Conservation (phyloP, 2,329 filamentous ascomycete genomes). For the Penicillium sp. region DNA sequence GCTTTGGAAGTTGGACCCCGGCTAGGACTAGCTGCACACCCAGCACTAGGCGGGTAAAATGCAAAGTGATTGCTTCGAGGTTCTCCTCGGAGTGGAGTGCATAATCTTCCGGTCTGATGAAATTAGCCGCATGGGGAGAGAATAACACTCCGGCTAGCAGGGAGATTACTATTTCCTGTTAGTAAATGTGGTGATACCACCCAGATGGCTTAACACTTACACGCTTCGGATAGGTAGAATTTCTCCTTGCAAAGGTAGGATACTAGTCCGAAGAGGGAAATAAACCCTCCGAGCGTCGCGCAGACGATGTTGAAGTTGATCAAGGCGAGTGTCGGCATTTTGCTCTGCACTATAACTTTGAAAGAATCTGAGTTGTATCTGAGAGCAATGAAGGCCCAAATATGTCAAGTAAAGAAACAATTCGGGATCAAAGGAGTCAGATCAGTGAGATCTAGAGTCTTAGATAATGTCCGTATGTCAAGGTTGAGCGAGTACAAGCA, state of each 20-base stretch:
- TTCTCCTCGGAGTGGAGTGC: constrained; percentile 57
- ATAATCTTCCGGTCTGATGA: constrained; percentile 74
- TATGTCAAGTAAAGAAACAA: background rate
- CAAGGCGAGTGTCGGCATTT: constrained; percentile 62
- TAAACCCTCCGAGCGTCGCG: constrained; percentile 78
- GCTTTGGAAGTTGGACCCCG: constrained; percentile 80
- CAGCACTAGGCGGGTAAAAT: constrained; percentile 81
- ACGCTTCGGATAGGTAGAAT: constrained; percentile 85
- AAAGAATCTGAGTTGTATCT: background rate
- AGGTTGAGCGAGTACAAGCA: constrained; percentile 15
- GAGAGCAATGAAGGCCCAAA: background rate
- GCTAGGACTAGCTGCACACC: constrained; percentile 88
- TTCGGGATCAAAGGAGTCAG: background rate
- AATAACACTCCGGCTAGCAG: constrained; percentile 75
- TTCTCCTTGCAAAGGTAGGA: constrained; percentile 87
- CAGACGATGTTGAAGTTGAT: constrained; percentile 83
- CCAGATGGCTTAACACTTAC: constrained; percentile 52
- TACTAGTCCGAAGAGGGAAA: constrained; percentile 85
- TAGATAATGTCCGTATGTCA: background rate
- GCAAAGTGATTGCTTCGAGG: constrained; percentile 71
- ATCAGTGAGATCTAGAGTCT: background rate
- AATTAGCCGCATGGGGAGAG: constrained; percentile 72
- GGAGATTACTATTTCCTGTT: constrained; percentile 66
- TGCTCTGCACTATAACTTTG: constrained; percentile 8
- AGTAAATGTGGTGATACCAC: background rate